phyloP scores from a whole-genome alignment of 345 rosid species.

The Clarkia xantiana region DNA sequence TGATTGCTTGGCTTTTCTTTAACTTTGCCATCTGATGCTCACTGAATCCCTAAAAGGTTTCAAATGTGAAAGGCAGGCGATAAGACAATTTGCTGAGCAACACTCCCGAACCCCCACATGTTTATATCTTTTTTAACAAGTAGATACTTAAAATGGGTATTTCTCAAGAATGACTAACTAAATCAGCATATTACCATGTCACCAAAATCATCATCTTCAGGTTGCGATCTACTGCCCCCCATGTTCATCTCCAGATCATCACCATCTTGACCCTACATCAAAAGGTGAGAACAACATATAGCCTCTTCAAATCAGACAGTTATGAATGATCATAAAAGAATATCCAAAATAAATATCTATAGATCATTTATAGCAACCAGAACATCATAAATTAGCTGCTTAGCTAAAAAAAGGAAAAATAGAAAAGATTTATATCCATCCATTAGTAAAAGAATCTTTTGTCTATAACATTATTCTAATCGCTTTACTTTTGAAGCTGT shows the following conservation, averaged over 20 bases:
- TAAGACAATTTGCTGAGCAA: background rate
- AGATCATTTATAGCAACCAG: no score
- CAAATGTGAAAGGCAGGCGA: no score
- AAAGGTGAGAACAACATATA: slow-evolving; percentile 2
- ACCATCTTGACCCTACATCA: slow-evolving; percentile 57
- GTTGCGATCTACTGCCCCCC: slow-evolving; percentile 44
- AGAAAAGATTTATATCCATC: no score
- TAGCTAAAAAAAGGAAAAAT: no score
- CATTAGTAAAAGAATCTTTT: no score
- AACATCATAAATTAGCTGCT: no score
- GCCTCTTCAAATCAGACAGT: background rate
- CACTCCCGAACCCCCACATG: no score
- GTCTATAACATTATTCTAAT: background rate
- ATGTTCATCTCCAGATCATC: slow-evolving; percentile 80
- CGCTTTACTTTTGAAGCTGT: background rate
- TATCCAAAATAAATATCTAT: no score
- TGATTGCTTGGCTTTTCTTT: slow-evolving; percentile 60
- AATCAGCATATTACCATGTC: slow-evolving; percentile 44
- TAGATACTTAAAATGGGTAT: background rate
- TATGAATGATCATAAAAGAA: background rate
- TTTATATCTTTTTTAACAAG: background rate
- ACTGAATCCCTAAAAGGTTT: slow-evolving; percentile 34
- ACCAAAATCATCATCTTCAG: slow-evolving; percentile 61
- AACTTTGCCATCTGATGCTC: slow-evolving; percentile 81
- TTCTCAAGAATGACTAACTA: background rate